Evolutionary conservation across 306 rosid genomes (phyloP).

Genomic region (Trifolium subterraneum): DNA sequence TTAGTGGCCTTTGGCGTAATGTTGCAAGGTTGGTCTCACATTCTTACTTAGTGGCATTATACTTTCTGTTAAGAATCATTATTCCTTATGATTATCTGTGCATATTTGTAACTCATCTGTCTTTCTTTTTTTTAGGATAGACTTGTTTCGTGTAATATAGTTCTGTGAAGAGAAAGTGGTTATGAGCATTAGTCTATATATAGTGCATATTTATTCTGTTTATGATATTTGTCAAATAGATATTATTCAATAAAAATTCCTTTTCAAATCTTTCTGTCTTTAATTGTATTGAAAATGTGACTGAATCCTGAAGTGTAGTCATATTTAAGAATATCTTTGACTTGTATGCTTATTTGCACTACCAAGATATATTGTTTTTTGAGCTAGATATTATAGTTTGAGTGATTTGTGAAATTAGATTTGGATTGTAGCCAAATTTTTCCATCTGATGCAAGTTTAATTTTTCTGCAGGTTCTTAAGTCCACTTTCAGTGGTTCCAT

Average conservation of each 20-base stretch:
- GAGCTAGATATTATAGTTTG: conserved; percentile 14
- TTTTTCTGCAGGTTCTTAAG: conserved; percentile 77
- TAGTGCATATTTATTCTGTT: neutral
- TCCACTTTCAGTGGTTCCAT: conserved; percentile 92
- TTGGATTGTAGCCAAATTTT: conserved; percentile 15
- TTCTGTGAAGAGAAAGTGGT: neutral
- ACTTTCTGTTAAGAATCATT: conserved; percentile 2
- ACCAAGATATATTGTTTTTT: conserved; percentile 33
- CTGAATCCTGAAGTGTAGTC: too few species aligned
- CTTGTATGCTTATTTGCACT: neutral
- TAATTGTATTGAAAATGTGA: too few species aligned
- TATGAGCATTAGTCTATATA: neutral
- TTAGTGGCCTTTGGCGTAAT: conserved; percentile 99
- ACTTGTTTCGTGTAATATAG: neutral
- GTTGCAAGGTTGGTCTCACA: conserved; percentile 76
- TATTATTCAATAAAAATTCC: neutral
- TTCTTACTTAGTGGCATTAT: conserved; percentile 28
- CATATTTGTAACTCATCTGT: neutral
- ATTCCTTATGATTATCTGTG: neutral
- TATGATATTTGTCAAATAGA: neutral
- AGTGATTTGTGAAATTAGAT: conserved; percentile 29
- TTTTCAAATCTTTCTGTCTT: neutral
- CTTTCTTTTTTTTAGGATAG: neutral
- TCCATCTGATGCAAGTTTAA: conserved; percentile 26
- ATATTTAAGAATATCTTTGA: too few species aligned